Base-by-base conservation (phyloP, 345 rosid genomes). In the Geranium brycei region DNA sequence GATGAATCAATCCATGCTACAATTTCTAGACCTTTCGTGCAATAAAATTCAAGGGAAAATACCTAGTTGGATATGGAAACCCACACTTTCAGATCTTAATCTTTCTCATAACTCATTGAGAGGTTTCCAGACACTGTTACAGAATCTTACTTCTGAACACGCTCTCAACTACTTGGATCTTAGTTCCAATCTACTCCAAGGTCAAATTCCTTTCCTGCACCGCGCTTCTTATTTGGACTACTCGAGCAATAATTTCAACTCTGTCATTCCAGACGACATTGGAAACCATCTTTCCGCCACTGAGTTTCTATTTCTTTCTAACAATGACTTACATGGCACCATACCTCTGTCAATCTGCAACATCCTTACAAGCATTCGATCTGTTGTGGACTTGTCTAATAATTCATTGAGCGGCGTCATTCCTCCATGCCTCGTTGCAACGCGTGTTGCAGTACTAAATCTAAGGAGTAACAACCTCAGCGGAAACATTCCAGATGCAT, bases 241-340 rank as follows among this genome's bases (percentile, higher is more conserved):
- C 60, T 69, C 73, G 1, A 64, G 62, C 0, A 69, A 69, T 51
- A 3, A 59, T 3, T 64, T 64, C 59, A 51, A 14, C 30, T 17
- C 8, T 16, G 19, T 0, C 17, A 31, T 63, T 31, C 72, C 72
- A 41, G 0, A 0, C 19, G 41, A 7, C 57, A 70, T 70, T 16
- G 65, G 31, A 31, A 0, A 0, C 0, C 51, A 0, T 0, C 53
- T 70, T 23, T 3, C 3, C 1, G 0, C 0, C 5, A 35, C 40
- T 5, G 31, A 60, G 32, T 70, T 10, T 0, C 5, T 69, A 51
- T 69, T 64, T 18, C 51, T 69, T 1, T 64, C 68, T 1, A 31
- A 30, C 5, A 69, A 69, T 41, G 51, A 0, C 0, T 19, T 69
- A 2, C 53, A 2, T 0, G 73, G 68, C 17, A 13, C 0, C 31